phyloP scores from a whole-genome alignment of 345 rosid genomes.

The thale cress (Arabidopsis thaliana) region TAIR10.1 NC_003076.8:6096001-6096500 shows the following conservation, averaged over 20 bases:
- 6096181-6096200: slow-evolving; percentile 96
- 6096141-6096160: slow-evolving; percentile 46
- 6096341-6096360: slow-evolving; percentile 45
- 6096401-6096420: slow-evolving; percentile 66
- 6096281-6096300: slow-evolving; percentile 98
- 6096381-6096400: no score
- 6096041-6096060: no score
- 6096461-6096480: slow-evolving; percentile 1
- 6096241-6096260: slow-evolving; percentile 95
- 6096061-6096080: no score
- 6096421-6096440: neutral
- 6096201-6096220: slow-evolving; percentile 80
- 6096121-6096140: no score
- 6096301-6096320: slow-evolving; percentile 75
- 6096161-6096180: slow-evolving; percentile 84
- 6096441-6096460: neutral
- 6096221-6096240: slow-evolving; percentile 98
- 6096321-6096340: slow-evolving; percentile 96
- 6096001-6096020: no score
- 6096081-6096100: no score
- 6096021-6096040: no score
- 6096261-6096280: slow-evolving; percentile 96
- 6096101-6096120: no score
- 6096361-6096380: no score
- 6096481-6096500: neutral